These are phyloP conservation scores for Talaromyces sp. DNA, from an alignment of 2,329 filamentous ascomycete species.

Conservation along the genomic window DNA sequence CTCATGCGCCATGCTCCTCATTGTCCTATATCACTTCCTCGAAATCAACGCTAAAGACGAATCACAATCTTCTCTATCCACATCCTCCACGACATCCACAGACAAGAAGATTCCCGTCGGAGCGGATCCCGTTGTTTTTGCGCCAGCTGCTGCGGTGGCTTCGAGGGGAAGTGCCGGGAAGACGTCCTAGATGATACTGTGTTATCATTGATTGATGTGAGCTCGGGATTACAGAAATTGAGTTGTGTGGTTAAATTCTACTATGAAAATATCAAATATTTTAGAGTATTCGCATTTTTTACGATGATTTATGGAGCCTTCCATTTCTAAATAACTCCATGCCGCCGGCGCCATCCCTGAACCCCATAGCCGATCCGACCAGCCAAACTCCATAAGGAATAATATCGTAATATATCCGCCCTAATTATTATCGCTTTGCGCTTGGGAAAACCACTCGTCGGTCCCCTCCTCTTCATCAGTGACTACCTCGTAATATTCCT, in stretches of 20 bases:
- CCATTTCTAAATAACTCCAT: background rate
- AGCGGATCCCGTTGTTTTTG: conserved; percentile 14
- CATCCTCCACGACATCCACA: background rate
- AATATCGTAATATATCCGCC: background rate
- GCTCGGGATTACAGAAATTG: background rate
- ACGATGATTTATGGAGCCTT: background rate
- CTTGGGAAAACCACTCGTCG: conserved; percentile 12
- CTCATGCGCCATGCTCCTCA: conserved; percentile 82
- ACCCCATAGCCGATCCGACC: background rate
- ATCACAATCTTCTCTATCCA: background rate
- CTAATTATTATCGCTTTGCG: background rate
- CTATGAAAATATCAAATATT: background rate
- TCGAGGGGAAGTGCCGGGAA: conserved; percentile 10
- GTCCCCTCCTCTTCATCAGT: conserved; percentile 3
- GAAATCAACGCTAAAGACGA: conserved; percentile 77
- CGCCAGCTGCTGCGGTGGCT: conserved; percentile 14
- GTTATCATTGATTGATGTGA: background rate
- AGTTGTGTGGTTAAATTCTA: background rate
- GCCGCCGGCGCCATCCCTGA: background rate
- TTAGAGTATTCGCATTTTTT: background rate
- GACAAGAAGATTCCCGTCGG: conserved; percentile 16
- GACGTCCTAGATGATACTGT: background rate
- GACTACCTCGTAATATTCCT: conserved; percentile 42
- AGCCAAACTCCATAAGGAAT: background rate
- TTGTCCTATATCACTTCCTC: conserved; percentile 93